Evolutionary conservation across 1,284 basidiomycete genomes (phyloP).

Genomic region (Kwoniella shivajii): DNA sequence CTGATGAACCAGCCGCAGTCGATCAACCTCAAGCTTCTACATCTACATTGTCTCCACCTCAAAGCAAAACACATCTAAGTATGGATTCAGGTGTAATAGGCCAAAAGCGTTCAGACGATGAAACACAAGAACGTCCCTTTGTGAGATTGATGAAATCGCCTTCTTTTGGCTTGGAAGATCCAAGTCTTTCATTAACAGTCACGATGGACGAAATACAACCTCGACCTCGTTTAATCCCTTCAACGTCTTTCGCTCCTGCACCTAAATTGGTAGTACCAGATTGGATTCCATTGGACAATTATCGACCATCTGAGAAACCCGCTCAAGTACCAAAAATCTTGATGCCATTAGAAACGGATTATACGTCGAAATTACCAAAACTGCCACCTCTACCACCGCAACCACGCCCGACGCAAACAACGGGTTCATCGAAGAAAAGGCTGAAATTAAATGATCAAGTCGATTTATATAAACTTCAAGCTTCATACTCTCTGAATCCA

Average conservation of each 20-base stretch:
- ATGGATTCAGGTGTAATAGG: background rate
- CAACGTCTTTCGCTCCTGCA: conserved; percentile 13
- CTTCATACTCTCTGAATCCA: conserved; percentile 42
- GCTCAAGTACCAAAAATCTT: conserved; percentile 27
- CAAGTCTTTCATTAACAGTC: background rate
- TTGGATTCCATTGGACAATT: conserved; percentile 46
- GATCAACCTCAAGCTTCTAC: conserved; percentile 5
- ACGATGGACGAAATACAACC: conserved; percentile 18
- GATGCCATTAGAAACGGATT: conserved; percentile 46
- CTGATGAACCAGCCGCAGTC: conserved; percentile 31
- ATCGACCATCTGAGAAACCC: conserved; percentile 31
- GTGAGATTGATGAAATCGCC: conserved; percentile 4
- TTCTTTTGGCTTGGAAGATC: background rate
- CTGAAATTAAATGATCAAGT: conserved; percentile 34
- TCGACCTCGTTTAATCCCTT: conserved; percentile 6
- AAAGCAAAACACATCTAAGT: background rate
- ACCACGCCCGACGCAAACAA: background rate
- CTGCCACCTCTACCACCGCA: conserved; percentile 37
- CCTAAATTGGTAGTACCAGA: conserved; percentile 23
- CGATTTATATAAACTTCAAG: conserved; percentile 40
- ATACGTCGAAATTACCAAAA: conserved; percentile 33
- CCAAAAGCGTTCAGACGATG: background rate
- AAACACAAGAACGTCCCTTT: background rate
- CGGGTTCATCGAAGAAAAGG: conserved; percentile 14
- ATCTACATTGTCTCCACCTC: conserved; percentile 4